phyloP scores from a whole-genome alignment of 1,284 basidiomycete species.

The Austroboletus novae-zelandiae region DNA sequence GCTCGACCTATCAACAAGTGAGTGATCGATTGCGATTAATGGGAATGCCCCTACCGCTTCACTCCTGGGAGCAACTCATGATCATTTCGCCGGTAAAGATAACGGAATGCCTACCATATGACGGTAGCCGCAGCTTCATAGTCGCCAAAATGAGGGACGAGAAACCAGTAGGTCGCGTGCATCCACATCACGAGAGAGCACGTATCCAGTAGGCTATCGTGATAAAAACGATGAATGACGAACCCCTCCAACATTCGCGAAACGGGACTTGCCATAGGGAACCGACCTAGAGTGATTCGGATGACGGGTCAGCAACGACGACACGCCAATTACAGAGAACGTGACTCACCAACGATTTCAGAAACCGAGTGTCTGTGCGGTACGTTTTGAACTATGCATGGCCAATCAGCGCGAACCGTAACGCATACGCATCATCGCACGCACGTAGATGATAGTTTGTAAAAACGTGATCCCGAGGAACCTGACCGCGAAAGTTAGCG shows the following conservation, averaged over 20 bases:
- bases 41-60: neutral
- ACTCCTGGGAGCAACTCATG: neutral
- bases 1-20: neutral
- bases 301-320: too few species aligned
- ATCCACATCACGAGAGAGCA: neutral
- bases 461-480: constrained; percentile 1
- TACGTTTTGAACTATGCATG: neutral
- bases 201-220: neutral
- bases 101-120: neutral
- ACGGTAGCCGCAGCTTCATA: neutral
- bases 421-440: neutral
- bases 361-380: neutral
- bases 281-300: neutral
- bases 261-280: neutral
- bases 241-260: neutral
- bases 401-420: neutral
- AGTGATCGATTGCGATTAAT: neutral
- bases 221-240: neutral
- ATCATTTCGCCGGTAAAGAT: too few species aligned
- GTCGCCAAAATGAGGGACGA: neutral
- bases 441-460: neutral
- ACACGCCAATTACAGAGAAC: neutral
- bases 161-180: neutral
- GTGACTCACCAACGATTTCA: neutral
- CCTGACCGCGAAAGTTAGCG: neutral